Base-by-base conservation (phyloP, 768 basidiomycete species). In the Psilocybe subaeruginosa region DNA sequence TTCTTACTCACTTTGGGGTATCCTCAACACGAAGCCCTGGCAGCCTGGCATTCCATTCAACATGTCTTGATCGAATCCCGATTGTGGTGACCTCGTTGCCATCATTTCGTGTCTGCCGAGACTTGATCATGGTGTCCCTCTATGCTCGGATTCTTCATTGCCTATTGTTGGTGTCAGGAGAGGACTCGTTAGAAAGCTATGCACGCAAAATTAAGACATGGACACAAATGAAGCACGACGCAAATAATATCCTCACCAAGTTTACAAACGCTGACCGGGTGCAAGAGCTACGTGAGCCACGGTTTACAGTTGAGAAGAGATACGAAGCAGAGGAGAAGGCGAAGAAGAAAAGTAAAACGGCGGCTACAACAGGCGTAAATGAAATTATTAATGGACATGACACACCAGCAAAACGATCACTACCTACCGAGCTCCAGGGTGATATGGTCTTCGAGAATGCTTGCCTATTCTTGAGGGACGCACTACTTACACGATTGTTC, bases 11-110 rank as follows among this genome's bases (percentile, higher is more conserved):
- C 61, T 78, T 60, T 46, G 79, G 77, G 3, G 66, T 69, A n/a
- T 66, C 73, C 0, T 41, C 65, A 27, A 56, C 66, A n/a, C 65
- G 69, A 4, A 74, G 76, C 41, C 79, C 78, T 19, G 72, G 69
- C 1, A 74, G 66, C 0, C 71, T 80, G 3, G 45, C 57, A 2
- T 78, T 73, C 56, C 75, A 78, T 55, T 79, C 78, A 64, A 71
- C 71, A 1, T 55, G 64, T 1, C 72, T 80, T 0, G 54, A 73
- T 41, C 70, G 75, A 1, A 68, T 72, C 3, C 79, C 78, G 0
- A 78, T 80, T 23, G 56, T 68, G 0, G 68, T 78, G 7, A 63
- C 74, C 0, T 77, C 76, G 0, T 70, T 74, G 0, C 77, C 78
- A 0, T 66, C 73, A 2, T 74, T 78, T 52, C 72, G 73, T 0